Conservation (phyloP, 1,139 yeast genomes). For the Eremothecium sinecaudum region DNA sequence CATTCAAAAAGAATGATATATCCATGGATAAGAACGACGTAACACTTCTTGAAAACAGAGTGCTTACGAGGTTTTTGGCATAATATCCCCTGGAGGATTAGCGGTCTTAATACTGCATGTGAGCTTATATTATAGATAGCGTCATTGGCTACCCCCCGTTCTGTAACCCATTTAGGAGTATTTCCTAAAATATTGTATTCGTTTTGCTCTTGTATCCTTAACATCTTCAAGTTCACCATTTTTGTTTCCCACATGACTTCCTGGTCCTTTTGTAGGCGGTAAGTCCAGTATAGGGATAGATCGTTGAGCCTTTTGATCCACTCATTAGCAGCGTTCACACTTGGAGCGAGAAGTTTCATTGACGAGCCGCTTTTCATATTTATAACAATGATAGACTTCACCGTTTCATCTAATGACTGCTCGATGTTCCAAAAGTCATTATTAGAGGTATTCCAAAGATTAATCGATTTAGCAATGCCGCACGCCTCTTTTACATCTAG, state of each 20-base stretch:
- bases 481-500: slow-evolving; percentile 31
- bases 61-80: slow-evolving; percentile 65
- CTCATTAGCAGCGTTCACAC: slow-evolving; percentile 40
- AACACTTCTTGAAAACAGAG: slow-evolving; percentile 50
- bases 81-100: slow-evolving; percentile 52
- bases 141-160: slow-evolving; percentile 47
- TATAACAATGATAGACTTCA: slow-evolving; percentile 15
- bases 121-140: slow-evolving; percentile 46
- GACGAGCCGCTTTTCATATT: slow-evolving; percentile 38
- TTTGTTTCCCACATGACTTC: slow-evolving; percentile 35
- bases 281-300: slow-evolving; percentile 52
- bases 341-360: slow-evolving; percentile 52
- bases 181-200: slow-evolving; percentile 50
- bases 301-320: slow-evolving; percentile 52
- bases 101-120: slow-evolving; percentile 48
- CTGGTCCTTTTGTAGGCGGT: slow-evolving; percentile 38
- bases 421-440: slow-evolving; percentile 37
- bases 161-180: slow-evolving; percentile 45
- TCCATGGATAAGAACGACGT: slow-evolving; percentile 63
- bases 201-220: slow-evolving; percentile 46
- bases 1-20: slow-evolving; percentile 46
- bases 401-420: slow-evolving; percentile 11
- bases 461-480: slow-evolving; percentile 10
- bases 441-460: slow-evolving; percentile 32
- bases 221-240: slow-evolving; percentile 37